Evolutionary conservation across 371 early-diverging fungal genomes (phyloP).

Genomic region (Mortierella sp.): DNA sequence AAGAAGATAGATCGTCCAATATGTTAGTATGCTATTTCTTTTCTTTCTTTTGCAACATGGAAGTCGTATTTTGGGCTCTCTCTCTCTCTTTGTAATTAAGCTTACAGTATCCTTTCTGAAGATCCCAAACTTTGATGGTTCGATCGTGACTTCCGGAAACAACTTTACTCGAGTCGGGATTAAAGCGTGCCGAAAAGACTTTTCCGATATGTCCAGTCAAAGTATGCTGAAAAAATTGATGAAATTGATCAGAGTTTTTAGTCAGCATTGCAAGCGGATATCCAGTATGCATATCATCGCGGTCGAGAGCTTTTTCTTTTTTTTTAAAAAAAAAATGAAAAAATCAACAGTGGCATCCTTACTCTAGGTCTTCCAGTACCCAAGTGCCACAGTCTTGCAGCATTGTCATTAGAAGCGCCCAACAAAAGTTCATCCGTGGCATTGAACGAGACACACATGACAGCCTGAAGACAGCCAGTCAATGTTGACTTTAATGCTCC

Average conservation of each 20-base stretch:
- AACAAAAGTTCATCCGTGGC: slow-evolving; percentile 81
- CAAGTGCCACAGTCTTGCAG: slow-evolving; percentile 89
- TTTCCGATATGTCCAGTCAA: slow-evolving; percentile 96
- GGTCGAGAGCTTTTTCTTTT: background rate
- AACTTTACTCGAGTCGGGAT: slow-evolving; percentile 80
- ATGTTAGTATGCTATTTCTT: background rate
- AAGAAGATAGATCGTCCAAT: slow-evolving; percentile 5
- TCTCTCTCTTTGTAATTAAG: background rate
- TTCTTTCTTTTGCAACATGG: background rate
- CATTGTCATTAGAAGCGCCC: slow-evolving; percentile 92
- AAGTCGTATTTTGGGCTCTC: background rate
- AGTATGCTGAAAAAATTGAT: slow-evolving; percentile 78
- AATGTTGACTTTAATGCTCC: slow-evolving; percentile 73
- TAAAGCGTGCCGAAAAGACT: slow-evolving; percentile 91
- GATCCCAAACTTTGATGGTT: slow-evolving; percentile 96
- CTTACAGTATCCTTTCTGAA: slow-evolving; percentile 87
- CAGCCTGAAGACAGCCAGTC: slow-evolving; percentile 86
- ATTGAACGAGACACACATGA: slow-evolving; percentile 89
- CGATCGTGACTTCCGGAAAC: slow-evolving; percentile 97
- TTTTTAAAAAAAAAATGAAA: too few species aligned
- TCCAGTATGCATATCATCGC: background rate
- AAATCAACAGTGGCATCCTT: slow-evolving; percentile 7
- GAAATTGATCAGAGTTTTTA: background rate
- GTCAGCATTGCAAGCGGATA: too few species aligned
- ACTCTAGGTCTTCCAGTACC: slow-evolving; percentile 78